A percentile compares a stretch with the other conserved stretches of the same genome.
phyloP scores from a whole-genome alignment of 1,284 basidiomycete species.

The Cryptococcus jaspeensis region DNA sequence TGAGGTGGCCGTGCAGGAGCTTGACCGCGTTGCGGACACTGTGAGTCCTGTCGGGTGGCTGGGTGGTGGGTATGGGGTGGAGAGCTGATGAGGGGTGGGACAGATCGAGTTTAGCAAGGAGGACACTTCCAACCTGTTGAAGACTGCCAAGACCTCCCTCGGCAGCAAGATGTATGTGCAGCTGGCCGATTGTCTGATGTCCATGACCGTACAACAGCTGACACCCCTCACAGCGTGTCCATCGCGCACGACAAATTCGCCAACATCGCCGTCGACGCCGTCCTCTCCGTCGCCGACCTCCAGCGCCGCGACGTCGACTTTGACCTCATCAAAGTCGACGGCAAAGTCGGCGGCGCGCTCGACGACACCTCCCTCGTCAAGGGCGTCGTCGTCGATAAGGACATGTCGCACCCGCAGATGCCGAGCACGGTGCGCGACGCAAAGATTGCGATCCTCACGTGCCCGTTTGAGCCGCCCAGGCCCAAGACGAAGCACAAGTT shows the following conservation, averaged over 20 bases:
- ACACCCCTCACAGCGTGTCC: conserved; percentile 67
- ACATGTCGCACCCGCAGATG: conserved; percentile 99
- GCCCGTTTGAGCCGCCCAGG: conserved; percentile 96
- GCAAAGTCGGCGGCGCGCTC: conserved; percentile 95
- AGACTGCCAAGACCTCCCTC: conserved; percentile 92
- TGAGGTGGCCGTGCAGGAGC: conserved; percentile 78
- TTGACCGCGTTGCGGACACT: conserved; percentile 89
- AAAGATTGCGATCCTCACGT: conserved; percentile 92
- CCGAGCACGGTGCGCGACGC: conserved; percentile 84
- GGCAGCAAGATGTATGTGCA: conserved; percentile 88
- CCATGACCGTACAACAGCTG: no score
- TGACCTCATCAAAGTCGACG: conserved; percentile 98
- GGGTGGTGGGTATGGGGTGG: background rate
- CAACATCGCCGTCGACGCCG: conserved; percentile 95
- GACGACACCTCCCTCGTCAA: conserved; percentile 79
- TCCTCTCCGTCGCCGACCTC: conserved; percentile 91
- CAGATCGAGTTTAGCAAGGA: conserved; percentile 69
- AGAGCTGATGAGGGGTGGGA: background rate
- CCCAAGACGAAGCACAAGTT: conserved; percentile 99
- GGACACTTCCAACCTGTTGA: conserved; percentile 82
- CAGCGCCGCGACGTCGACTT: conserved; percentile 94
- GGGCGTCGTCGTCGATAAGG: conserved; percentile 97
- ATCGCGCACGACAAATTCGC: conserved; percentile 95
- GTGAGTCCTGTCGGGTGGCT: conserved; percentile 51
- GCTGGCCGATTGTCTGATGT: no score